Conservation (phyloP, 2,329 filamentous ascomycete species). For the Gnomoniopsis smithogilvyi region DNA sequence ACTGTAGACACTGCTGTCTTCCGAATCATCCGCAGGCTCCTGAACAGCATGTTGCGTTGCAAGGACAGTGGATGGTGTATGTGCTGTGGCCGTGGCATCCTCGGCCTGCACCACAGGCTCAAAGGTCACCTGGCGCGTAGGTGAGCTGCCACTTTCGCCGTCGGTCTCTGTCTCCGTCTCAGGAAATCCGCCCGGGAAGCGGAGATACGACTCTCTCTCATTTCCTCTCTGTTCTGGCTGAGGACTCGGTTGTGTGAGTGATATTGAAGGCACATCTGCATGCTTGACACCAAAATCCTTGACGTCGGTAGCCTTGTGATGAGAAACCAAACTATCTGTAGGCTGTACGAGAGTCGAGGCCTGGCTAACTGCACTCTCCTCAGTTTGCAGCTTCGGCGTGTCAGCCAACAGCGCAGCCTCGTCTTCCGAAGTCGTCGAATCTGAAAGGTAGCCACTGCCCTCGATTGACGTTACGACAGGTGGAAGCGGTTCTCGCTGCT, state of each 20-base stretch:
- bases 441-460: constrained; percentile 60
- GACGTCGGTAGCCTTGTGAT: constrained; percentile 11
- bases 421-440: constrained; percentile 45
- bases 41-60: constrained; percentile 25
- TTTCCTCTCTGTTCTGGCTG: constrained; percentile 21
- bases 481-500: constrained; percentile 62
- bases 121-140: constrained; percentile 17
- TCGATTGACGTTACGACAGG: constrained; percentile 70
- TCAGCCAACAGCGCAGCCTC: constrained; percentile 29
- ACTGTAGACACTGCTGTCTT: constrained; percentile 63
- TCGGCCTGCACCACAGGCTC: constrained; percentile 22
- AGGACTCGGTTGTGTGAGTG: constrained; percentile 43
- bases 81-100: constrained; percentile 16
- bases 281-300: constrained; percentile 11
- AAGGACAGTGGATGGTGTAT: constrained; percentile 22
- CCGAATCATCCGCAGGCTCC: constrained; percentile 37
- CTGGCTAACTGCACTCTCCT: constrained; percentile 18
- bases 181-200: constrained; percentile 60
- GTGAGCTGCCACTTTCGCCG: background rate
- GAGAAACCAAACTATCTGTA: background rate
- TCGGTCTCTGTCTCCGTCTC: constrained; percentile 30
- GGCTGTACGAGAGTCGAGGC: constrained; percentile 14
- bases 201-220: constrained; percentile 36
- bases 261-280: constrained; percentile 38
- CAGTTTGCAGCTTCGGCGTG: constrained; percentile 19